These are phyloP conservation scores for Oryza longistaminata DNA, from an alignment of 176 grass and related monocot species.

Conservation along the genomic window DNA sequence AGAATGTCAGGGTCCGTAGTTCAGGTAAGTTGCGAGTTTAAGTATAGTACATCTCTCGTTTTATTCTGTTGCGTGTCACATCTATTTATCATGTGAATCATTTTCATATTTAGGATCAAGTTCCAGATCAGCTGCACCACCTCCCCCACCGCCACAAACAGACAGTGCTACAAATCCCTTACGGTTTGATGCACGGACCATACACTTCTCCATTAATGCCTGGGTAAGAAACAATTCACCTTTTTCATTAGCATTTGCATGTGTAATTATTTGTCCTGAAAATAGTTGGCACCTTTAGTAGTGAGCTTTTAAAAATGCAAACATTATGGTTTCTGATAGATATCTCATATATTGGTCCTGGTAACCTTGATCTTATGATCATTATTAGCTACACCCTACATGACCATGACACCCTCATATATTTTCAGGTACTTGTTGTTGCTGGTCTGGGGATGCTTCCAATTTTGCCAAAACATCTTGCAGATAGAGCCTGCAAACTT, in stretches of 20 bases:
- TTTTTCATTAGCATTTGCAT: neutral
- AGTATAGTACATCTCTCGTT: neutral
- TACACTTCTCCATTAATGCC: conserved; percentile 88
- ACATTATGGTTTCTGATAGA: neutral
- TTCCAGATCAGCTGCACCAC: conserved; percentile 38
- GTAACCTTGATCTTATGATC: neutral
- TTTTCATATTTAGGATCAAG: conserved; percentile 52
- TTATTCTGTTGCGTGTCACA: neutral
- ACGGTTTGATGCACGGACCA: conserved; percentile 58
- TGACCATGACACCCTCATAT: conserved; percentile 2
- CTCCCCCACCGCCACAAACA: conserved; percentile 26
- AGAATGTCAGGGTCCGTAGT: conserved; percentile 46
- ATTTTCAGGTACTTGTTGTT: conserved; percentile 76
- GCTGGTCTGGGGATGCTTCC: conserved; percentile 89
- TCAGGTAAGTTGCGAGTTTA: conserved; percentile 54
- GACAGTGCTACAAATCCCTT: conserved; percentile 49
- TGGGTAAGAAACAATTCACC: conserved; percentile 57
- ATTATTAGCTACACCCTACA: neutral
- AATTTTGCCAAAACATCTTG: conserved; percentile 66
- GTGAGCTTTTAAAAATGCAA: neutral
- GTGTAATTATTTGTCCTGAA: neutral
- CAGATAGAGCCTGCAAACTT: conserved; percentile 78
- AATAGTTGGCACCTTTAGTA: neutral
- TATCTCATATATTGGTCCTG: neutral
- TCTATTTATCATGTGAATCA: conserved; percentile 18